Evolutionary conservation across 352 stramenopile species (phyloP).

Genomic region (Globisporangium rhizosaccharum): DNA sequence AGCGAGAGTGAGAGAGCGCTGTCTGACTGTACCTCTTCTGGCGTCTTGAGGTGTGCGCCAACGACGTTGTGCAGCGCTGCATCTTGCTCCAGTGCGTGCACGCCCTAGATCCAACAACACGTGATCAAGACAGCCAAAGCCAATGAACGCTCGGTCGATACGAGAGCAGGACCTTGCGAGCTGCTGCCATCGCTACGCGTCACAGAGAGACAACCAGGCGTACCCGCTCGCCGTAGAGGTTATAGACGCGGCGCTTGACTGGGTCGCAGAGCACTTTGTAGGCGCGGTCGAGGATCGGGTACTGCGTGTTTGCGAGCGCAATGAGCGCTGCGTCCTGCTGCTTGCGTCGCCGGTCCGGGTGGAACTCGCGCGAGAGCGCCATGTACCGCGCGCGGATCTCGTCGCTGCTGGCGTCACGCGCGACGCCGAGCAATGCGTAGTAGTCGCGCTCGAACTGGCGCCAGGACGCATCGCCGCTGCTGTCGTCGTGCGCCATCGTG

Average conservation of each 20-base stretch:
- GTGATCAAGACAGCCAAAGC: neutral
- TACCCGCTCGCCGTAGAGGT: slow-evolving; percentile 69
- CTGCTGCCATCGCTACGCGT: neutral
- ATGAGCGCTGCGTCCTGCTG: slow-evolving; percentile 43
- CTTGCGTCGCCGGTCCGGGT: slow-evolving; percentile 66
- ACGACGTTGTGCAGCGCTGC: slow-evolving; percentile 25
- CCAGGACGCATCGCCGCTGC: slow-evolving; percentile 30
- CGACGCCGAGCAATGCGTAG: slow-evolving; percentile 74
- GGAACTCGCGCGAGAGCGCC: slow-evolving; percentile 74
- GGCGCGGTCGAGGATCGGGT: slow-evolving; percentile 68
- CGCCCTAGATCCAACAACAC: slow-evolving; percentile 17
- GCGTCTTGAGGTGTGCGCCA: slow-evolving; percentile 38
- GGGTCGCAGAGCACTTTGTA: slow-evolving; percentile 81
- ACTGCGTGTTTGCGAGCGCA: slow-evolving; percentile 67
- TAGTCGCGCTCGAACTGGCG: slow-evolving; percentile 74
- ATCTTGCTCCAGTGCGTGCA: slow-evolving; percentile 65
- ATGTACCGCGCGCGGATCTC: slow-evolving; percentile 70
- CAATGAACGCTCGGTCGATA: neutral
- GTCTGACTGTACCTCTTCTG: slow-evolving; percentile 24
- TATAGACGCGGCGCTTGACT: slow-evolving; percentile 61
- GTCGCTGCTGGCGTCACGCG: slow-evolving; percentile 42
- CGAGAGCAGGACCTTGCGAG: neutral
- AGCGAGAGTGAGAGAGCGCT: too few species aligned
- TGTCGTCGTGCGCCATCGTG: slow-evolving; percentile 7
- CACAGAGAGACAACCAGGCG: slow-evolving; percentile 3